Evolutionary conservation across 305 asterid species (phyloP), one percentile per base, ranked within the genome.

Genomic region (Fraxinus sp.): DNA sequence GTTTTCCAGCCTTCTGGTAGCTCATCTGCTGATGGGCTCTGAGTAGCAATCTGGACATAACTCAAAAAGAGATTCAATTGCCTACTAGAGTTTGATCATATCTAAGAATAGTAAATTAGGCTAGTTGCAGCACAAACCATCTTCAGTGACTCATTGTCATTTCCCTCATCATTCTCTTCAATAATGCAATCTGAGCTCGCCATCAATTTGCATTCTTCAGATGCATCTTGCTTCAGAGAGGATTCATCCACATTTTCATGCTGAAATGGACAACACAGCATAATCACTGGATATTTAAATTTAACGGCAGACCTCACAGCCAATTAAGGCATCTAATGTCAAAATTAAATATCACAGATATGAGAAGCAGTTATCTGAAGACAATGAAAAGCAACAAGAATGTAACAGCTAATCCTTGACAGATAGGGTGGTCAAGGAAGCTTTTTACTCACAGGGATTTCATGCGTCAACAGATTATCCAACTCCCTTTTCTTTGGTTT

Each of bases 1-100:
- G 46, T 87, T 64, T 64, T 84, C 93, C 93, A 90, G 55, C 92
- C 93, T 66, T 81, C 46, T 26, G 86, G 86, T 79, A 83, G 43
- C 71, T 77, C 86, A 79, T 83, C 83, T 7, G 20, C 59, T 57
- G 80, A 88, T 68, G 70, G 66, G 32, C 80, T 80, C 86, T 83
- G 77, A 83, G 30, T 79, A 68, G 78, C 82, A 84, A 37, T 87
- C 91, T 90, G 83, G 62, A 80, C 33, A 77, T 74, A 77, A 85
- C 37, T 83, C 59, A 72, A 52, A 64, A 78, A 49, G 83, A 66
- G 35, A 41, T 80, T 35, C 4, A 57, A 5, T 22, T 26, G 41
- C 55, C 77, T 83, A 7, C 16, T 26, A 80, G 28, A 22, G 71
- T 55, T 77, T 43, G 62, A 13, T 66, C 82, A 71, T 64, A 66